phyloP scores from a whole-genome alignment of 2,329 filamentous ascomycete genomes.

The Dothiorella sarmentorum region DNA sequence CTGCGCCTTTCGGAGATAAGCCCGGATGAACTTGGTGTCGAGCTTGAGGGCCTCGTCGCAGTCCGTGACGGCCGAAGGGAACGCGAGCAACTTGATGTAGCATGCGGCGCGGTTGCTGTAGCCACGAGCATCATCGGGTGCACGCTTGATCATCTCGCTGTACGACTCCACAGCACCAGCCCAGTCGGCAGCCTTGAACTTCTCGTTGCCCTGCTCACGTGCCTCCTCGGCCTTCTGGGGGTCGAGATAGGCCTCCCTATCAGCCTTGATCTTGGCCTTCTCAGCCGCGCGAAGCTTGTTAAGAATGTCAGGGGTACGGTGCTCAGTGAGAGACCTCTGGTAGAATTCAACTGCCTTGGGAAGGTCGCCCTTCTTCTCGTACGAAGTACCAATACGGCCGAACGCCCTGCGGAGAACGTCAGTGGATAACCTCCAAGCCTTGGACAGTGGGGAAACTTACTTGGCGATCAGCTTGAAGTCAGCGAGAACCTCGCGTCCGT shows the following conservation, averaged over 20 bases:
- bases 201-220: conserved; percentile 88
- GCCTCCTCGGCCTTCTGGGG: conserved; percentile 92
- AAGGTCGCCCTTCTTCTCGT: conserved; percentile 85
- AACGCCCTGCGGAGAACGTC: conserved; percentile 57
- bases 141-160: conserved; percentile 93
- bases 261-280: conserved; percentile 74
- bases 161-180: conserved; percentile 92
- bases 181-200: conserved; percentile 97
- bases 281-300: conserved; percentile 88
- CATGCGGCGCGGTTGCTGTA: conserved; percentile 97
- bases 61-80: conserved; percentile 89
- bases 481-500: conserved; percentile 83
- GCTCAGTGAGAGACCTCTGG: conserved; percentile 90
- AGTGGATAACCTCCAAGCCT: not conserved
- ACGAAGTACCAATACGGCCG: conserved; percentile 86
- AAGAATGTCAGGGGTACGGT: conserved; percentile 91
- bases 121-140: conserved; percentile 85
- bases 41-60: conserved; percentile 88
- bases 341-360: conserved; percentile 81
- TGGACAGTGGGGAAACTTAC: conserved; percentile 42
- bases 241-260: conserved; percentile 79
- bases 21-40: conserved; percentile 88
- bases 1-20: conserved; percentile 95
- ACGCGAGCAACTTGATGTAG: conserved; percentile 93
- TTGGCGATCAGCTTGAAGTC: conserved; percentile 99